Base-by-base conservation (phyloP, 176 grass and related monocot genomes). In the Oryza longistaminata region DNA sequence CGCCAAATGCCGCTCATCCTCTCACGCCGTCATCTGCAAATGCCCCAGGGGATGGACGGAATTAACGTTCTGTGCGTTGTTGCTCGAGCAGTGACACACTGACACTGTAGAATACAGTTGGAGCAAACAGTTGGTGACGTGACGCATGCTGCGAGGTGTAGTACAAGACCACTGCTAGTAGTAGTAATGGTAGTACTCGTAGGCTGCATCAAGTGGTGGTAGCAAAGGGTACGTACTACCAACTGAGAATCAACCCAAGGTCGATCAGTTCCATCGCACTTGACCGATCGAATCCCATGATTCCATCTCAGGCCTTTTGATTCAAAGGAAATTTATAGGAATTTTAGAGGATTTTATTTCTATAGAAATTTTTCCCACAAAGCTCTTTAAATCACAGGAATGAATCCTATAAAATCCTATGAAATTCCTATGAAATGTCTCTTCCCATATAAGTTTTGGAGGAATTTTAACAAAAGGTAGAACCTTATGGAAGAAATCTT, bases 211-310 rank as follows among this genome's bases (percentile, higher is more conserved):
- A 49, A 49, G 11, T 49, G 46, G 13, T 49, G 13, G 12, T 49
- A 49, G 46, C 13, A 9, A 50, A 7, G n/a, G 58, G 58, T n/a
- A n/a, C n/a, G n/a, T n/a, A n/a, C n/a, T 76, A 19, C 45, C 74
- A 58, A 17, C 33, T 35, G 49, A 15, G 49, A 15, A 76, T 76
- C 49, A 37, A 39, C 74, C 74, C 16, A 76, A 37, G 31, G 60
- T 60, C 29, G 74, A 76, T 37, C 74, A 11, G 74, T 61, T 39
- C 50, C 74, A 76, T 60, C 74, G 74, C 50, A 76, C 74, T 60
- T 17, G 6, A 60, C 60, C 17, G 9, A 60, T 39, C 74, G 2
- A 74, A 14, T 62, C 58, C 8, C 44, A 29, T 74, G 13, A 37
- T 37, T 37, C 35, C 35, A 37, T 37, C n/a, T n/a, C n/a, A n/a